A percentile compares a stretch with the other conserved stretches of the same genome.
phyloP scores from a whole-genome alignment of 768 basidiomycete genomes.

The Leccinum sublutescens region DNA sequence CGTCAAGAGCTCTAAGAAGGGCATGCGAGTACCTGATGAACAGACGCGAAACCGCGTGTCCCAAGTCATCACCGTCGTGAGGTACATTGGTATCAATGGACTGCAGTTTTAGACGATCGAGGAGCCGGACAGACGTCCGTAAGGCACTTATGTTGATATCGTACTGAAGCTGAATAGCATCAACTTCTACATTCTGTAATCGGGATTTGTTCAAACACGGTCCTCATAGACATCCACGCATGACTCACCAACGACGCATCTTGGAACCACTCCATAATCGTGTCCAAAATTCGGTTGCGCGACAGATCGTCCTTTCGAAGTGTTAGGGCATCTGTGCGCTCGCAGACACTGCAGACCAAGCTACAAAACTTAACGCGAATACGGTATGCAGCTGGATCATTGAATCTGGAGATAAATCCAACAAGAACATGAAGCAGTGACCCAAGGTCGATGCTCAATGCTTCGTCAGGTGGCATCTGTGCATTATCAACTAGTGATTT shows the following conservation, averaged over 20 bases:
- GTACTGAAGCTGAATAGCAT: conserved; percentile 39
- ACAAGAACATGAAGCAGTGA: conserved; percentile 59
- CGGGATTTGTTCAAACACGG: neutral
- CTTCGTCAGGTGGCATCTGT: conserved; percentile 54
- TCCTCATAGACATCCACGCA: neutral
- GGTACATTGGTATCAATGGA: conserved; percentile 49
- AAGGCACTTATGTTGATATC: conserved; percentile 77
- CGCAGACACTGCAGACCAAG: conserved; percentile 67
- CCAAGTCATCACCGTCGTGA: conserved; percentile 58
- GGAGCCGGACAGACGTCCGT: conserved; percentile 68
- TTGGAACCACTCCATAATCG: conserved; percentile 77
- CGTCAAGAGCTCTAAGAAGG: conserved; percentile 59
- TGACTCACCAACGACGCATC: conserved; percentile 49
- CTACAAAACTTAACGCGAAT: conserved; percentile 75
- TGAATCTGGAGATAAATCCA: conserved; percentile 62
- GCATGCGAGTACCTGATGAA: conserved; percentile 77
- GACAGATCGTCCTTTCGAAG: conserved; percentile 65
- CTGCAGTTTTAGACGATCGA: conserved; percentile 72
- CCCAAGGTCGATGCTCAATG: conserved; percentile 62
- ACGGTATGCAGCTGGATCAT: conserved; percentile 52
- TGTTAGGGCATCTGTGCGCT: conserved; percentile 56
- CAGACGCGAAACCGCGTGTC: conserved; percentile 69
- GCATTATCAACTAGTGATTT: conserved; percentile 77
- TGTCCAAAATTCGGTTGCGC: conserved; percentile 72
- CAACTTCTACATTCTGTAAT: conserved; percentile 37